phyloP scores from a whole-genome alignment of 208 protist genomes.

The Crithidia fasciculata region DNA sequence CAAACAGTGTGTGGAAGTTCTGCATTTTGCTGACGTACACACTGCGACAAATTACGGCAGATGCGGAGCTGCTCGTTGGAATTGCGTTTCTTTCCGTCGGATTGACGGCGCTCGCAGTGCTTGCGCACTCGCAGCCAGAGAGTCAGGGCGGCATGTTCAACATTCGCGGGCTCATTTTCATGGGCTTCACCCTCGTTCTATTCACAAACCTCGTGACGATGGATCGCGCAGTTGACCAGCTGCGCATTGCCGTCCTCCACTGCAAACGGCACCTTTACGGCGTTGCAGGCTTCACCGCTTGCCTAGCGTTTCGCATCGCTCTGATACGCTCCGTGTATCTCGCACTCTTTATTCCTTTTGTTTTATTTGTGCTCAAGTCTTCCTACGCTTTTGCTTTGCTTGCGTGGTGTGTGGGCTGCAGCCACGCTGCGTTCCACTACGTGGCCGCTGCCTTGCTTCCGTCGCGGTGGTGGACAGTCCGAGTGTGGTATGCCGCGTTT shows the following conservation, averaged over 20 bases:
- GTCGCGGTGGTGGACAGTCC: conserved; percentile 24
- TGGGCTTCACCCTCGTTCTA: conserved; percentile 54
- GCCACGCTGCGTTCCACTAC: conserved; percentile 56
- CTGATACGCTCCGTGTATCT: conserved; percentile 44
- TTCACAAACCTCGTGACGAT: conserved; percentile 48
- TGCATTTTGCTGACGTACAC: conserved; percentile 52
- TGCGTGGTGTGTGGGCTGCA: conserved; percentile 47
- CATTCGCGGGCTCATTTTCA: conserved; percentile 69
- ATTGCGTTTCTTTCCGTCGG: conserved; percentile 31
- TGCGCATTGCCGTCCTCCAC: conserved; percentile 50
- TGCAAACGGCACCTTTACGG: conserved; percentile 59
- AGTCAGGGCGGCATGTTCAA: conserved; percentile 72
- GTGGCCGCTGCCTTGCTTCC: conserved; percentile 38
- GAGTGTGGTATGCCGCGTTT: conserved; percentile 39
- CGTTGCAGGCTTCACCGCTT: conserved; percentile 41
- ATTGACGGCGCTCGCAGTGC: conserved; percentile 37
- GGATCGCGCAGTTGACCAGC: conserved; percentile 35
- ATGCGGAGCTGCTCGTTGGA: conserved; percentile 33
- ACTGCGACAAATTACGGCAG: conserved; percentile 23
- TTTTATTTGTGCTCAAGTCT: conserved; percentile 46
- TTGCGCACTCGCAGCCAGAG: conserved; percentile 47
- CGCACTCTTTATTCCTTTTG: conserved; percentile 48
- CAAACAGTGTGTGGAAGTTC: conserved; percentile 38
- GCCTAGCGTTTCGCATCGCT: conserved; percentile 41
- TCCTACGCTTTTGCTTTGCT: conserved; percentile 40